Base-by-base conservation (phyloP, 495 filamentous ascomycete genomes). In the Friedmanniomyces simplex region DNA sequence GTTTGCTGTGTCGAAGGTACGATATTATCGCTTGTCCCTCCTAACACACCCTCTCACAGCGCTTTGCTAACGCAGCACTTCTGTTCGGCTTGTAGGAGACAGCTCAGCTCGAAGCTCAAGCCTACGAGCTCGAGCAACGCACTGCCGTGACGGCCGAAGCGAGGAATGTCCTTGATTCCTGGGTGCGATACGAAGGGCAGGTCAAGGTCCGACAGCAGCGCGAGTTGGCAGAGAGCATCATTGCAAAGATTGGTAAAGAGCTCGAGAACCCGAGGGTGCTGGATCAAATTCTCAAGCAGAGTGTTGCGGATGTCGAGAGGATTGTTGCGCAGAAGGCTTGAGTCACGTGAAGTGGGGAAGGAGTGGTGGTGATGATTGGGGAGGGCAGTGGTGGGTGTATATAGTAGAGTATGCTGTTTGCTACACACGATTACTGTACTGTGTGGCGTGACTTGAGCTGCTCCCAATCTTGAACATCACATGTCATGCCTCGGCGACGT, bases 161-260 rank as follows among this genome's bases (percentile, higher is more conserved):
- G 62, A 97, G 96, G 83, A 66, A 79, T 50, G 91, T 96, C 36
- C 83, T 99, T 54, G 93, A 99, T 71, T 96, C 90, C 51, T 97
- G 94, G 93, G 90, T 96, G 56, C 83, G 93, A 67, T 99, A 99
- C 73, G 93, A 99, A 79, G 79, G 86, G 57, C 93, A 97, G 78
- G 90, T 97, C 67, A 99, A 96, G 87, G 86, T 90, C 76, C 82
- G 93, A 69, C 88, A 97, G 78, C 93, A 99, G 81, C 84, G 79
- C 72, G 93, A 99, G 81, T 80, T 99, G 63, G 88, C 93, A 53
- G 85, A 96, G 69, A 78, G 74, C 69, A 76, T 99, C 73, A 97
- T 99, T 65, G 82, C 82, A 73, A 99, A 95, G 82, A 91, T 96
- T 66, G 84, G 85, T 72, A 96, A 96, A 82, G 93, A 96, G 79